Base-by-base conservation (phyloP, 805 yeast species). In the Candida berthetii region DNA sequence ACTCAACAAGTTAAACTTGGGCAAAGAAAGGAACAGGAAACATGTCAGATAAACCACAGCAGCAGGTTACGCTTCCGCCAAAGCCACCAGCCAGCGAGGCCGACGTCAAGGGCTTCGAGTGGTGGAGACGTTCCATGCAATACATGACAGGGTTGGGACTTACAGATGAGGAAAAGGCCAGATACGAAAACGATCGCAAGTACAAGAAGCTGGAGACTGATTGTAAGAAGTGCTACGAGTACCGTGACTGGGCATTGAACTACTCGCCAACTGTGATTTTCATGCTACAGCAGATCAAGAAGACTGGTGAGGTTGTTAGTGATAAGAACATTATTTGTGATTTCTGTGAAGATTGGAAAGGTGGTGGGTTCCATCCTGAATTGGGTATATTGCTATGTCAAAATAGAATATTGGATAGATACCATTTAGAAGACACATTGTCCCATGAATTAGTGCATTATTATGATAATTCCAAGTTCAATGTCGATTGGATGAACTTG, bases 361-460 rank as follows among this genome's bases (percentile, higher is more conserved):
- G 88, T 31, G 99, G 98, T 36, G 99, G 99, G 2, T 93, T 84
- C 61, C 88, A 90, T 57, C 97, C 98, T 0, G 85, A 87, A 31
- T 60, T 78, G 35, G 99, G 99, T 2, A 81, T 93, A 20, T 68
- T 89, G 43, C 63, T 93, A 7, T 93, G 99, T 62, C 88, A 90
- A 46, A 90, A 93, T 61, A 72, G 89, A 62, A 59, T 64, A 29
- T 49, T 53, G 18, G 80, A 80, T 57, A 81, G 81, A 56, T 79
- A 83, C 74, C 95, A 87, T 53, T 62, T 89, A 43, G 97, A 91
- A 57, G 98, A 93, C 55, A 86, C 95, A 0, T 64, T 93, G 47
- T 74, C 97, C 2, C 99, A 93, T 58, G 99, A 93, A 58, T 69
- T 93, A 60, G 80, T 93, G 28, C 99, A 93, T 62, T 93, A 89